Base-by-base conservation (phyloP, 192 early-diverging fungal species). In the Backusella sp. region DNA sequence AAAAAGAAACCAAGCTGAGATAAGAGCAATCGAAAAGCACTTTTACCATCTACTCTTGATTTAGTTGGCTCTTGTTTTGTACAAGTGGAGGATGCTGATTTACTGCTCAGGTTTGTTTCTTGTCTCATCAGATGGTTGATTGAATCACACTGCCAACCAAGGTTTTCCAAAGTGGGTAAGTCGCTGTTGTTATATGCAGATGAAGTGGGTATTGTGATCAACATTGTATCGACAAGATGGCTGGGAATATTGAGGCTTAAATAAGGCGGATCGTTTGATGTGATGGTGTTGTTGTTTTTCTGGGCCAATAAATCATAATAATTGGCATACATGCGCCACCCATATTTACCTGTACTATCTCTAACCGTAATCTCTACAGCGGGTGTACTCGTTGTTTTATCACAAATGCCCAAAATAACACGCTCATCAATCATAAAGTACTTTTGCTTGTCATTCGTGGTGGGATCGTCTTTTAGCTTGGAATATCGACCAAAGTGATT, bases 291-390 rank as follows among this genome's bases (percentile, higher is more conserved):
- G 6, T 36, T 37, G 21, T 66, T 7, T 17, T 23, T 39, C 36
- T 6, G 46, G 75, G n/a, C 6, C 11, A 39, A 39, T 12, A 19
- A 28, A 46, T 88, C 81, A 17, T 78, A 73, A 77, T 92, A 93
- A 67, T 82, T 70, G 15, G 91, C 78, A 36, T 80, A 75, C n/a
- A 84, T 78, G 34, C 83, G 83, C 92, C 92, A 95, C 0, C 88
- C 87, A 73, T 91, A 91, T 74, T 86, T 90, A 32, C 94, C 94
- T 15, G 83, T 90, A 8, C 88, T 77, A 73, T 95, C 92, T 49
- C 94, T 83, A 46, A 93, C 72, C 0, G 91, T 84, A 2, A 90
- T 68, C 4, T 87, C 85, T 66, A 92, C 72, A 72, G 84, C 77
- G 2, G 35, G 23, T 17, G 15, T 59, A 21, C 6, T 11, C 4